Base-by-base conservation (phyloP, 2,329 filamentous ascomycete species). In the Cercospora brassicicola region DNA sequence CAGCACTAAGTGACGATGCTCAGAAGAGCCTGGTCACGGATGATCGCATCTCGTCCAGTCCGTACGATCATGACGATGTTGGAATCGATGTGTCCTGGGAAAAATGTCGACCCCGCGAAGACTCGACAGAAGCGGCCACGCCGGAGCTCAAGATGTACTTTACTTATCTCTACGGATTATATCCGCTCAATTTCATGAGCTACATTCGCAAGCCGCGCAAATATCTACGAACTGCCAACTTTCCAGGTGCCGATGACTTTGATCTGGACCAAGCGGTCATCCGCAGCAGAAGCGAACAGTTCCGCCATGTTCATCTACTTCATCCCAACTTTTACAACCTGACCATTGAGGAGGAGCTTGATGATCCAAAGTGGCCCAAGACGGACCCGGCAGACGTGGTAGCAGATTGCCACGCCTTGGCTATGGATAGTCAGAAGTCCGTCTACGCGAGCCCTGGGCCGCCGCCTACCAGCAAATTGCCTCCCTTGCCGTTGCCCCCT, bases 241-340 rank as follows among this genome's bases (percentile, higher is more conserved):
- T 89, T 33, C 84, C 87, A 4, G 88, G 89, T 59, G 86, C 89
- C 1, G 90, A 93, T 70, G 90, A 92, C 64, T 86, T 94, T 53
- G 91, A 94, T 74, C 85, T 94, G 2, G 90, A 94, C 73, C 90
- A 92, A 33, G 89, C 89, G 3, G 89, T 94, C 72, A 92, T 95
- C 65, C 85, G 91, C 4, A 87, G 90, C 73, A 85, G 91, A 60
- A 94, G 91, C 2, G 91, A 94, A 73, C 86, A 85, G 20, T 94
- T 92, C 77, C 86, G 91, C 42, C 87, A 88, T 70, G 86, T 87
- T 39, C 92, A 95, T 79, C 79, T 92, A 5, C 81, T 95, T 15
- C 92, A 95, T 76, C 90, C 91, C n/a, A 94, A 94, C 78, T 94
- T 95, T 78, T 94, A 92, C 76, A 90, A 86, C 42, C 84, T 91